These are phyloP conservation scores for Eruca vesicaria DNA, from an alignment of 441 rosid genomes.

Conservation along the genomic window DNA sequence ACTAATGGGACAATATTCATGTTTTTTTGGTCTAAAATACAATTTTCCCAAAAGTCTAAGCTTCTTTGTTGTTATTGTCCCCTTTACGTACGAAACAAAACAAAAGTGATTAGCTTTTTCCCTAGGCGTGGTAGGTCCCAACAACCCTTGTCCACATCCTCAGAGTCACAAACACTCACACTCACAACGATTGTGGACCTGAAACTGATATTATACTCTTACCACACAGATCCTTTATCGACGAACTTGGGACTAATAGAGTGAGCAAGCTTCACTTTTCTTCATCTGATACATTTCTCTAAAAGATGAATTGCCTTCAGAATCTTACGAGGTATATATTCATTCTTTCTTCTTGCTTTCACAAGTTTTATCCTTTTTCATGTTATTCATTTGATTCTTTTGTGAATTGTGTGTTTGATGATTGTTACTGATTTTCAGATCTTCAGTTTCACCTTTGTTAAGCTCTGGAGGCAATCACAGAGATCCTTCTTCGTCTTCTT, in stretches of 20 bases:
- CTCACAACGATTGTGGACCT: neutral
- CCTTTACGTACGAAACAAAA: conserved; percentile 31
- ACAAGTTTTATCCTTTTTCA: neutral
- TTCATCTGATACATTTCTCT: conserved; percentile 4
- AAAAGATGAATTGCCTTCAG: conserved; percentile 59
- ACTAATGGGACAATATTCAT: no score
- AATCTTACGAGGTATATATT: conserved; percentile 50
- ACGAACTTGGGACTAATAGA: neutral
- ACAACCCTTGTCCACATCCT: neutral
- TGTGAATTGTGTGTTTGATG: neutral
- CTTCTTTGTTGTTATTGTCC: neutral
- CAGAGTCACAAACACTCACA: neutral
- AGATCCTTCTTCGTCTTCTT: conserved; percentile 37
- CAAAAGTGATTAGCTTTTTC: conserved; percentile 5
- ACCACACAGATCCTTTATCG: conserved; percentile 2
- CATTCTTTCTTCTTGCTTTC: neutral
- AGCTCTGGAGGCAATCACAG: conserved; percentile 41
- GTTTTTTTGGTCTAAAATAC: no score
- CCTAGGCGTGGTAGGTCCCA: conserved; percentile 20
- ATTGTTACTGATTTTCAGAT: conserved; percentile 39
- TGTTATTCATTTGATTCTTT: neutral
- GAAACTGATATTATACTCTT: neutral
- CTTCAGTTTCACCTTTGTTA: conserved; percentile 48
- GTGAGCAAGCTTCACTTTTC: neutral
- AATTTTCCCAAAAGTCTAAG: neutral